Evolutionary conservation across 495 filamentous ascomycete species (phyloP).

Genomic region (Aspergillus indologenus): DNA sequence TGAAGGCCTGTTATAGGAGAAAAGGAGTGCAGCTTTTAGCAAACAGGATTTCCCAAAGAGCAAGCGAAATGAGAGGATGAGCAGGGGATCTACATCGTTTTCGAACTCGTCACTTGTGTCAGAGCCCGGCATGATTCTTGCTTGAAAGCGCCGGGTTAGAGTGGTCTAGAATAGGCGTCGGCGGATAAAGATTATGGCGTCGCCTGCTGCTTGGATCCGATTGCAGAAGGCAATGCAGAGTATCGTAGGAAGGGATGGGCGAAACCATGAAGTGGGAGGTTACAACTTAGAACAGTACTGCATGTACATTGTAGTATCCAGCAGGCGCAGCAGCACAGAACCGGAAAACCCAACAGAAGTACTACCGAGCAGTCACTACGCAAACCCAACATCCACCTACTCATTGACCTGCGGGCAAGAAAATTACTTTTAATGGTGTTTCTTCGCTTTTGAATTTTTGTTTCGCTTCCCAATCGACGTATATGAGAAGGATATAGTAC

Average conservation of each 20-base stretch:
- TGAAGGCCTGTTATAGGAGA: conserved; percentile 43
- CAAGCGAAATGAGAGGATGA: not conserved
- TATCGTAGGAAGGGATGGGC: no score
- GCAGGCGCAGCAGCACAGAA: no score
- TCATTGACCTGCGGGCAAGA: no score
- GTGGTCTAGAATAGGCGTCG: not conserved
- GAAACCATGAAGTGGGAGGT: no score
- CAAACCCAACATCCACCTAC: no score
- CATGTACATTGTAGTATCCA: no score
- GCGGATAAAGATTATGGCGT: not conserved
- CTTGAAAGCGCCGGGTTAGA: not conserved
- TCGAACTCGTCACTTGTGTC: conserved; percentile 53
- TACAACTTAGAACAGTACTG: no score
- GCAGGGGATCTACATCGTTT: conserved; percentile 44
- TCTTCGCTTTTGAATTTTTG: conserved; percentile 20
- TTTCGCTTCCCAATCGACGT: conserved; percentile 23
- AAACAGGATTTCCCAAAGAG: conserved; percentile 1
- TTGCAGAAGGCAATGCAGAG: no score
- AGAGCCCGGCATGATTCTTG: conserved; percentile 47
- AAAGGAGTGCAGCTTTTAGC: not conserved
- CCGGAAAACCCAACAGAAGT: no score
- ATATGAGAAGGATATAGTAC: conserved; percentile 24
- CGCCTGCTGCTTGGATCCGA: no score
- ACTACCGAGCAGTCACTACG: no score
- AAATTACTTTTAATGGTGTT: conserved; percentile 8